Base-by-base conservation (phyloP, 2,329 filamentous ascomycete genomes). In the Epicoccum sorghinum region DNA sequence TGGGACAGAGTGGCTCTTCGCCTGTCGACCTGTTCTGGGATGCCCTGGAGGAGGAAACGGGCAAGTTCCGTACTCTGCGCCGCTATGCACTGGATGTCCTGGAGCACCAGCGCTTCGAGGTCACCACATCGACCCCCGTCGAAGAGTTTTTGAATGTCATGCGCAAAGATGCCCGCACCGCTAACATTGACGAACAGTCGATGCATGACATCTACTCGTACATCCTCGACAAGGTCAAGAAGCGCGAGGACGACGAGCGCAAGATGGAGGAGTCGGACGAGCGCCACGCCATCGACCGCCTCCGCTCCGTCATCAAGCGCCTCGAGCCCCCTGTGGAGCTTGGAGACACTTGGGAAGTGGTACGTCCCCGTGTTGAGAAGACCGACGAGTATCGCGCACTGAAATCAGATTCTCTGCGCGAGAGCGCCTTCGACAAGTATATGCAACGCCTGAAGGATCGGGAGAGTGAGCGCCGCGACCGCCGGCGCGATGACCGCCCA, bases 21-120 rank as follows among this genome's bases (percentile, higher is more conserved):
- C 91, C 95, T 12, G 83, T 96, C 61, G 92, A 98, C 68, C 81
- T 99, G 6, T 98, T 99, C 79, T 97, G 93, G 91, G 95, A 99
- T 72, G 81, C 93, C 42, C 83, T 98, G 24, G 95, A 98, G 73
- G 92, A 96, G 73, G 92, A 98, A 74, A 93, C 99, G 70, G 86
- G 90, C 53, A 87, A 88, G n/a, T 80, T 97, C 42, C 88, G 93
- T 57, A 87, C 86, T 44, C 88, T 89, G 43, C 84, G 91, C 57
- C 96, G 95, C 70, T 87, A 92, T 69, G 89, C 96, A 35, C 80
- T 95, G 61, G 92, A 96, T 77, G 91, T 95, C 63, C 82, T 96
- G 64, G 90, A 96, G 90, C 91, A 96, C 77, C 90, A 91, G 80
- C 90, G 88, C 69, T 96, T 91, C 82, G 93, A 97, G 76, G 86